phyloP scores from a whole-genome alignment of 2,329 filamentous ascomycete genomes.

The Fusarium mexicanum region DNA sequence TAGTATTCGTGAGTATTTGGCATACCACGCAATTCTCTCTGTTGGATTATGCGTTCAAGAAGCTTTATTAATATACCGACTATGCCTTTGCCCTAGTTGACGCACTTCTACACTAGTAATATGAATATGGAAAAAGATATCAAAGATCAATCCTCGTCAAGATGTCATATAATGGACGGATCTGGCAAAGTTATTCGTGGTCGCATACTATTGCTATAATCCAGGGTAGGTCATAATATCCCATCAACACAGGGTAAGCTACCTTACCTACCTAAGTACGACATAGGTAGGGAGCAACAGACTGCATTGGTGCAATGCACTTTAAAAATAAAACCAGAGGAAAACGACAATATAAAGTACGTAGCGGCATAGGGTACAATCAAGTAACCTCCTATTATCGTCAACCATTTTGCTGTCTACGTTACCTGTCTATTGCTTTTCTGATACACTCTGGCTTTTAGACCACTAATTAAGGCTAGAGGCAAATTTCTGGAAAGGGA shows the following conservation, averaged over 20 bases:
- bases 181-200: background rate
- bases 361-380: background rate
- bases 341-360: background rate
- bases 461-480: background rate
- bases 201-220: background rate
- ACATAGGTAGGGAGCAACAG: background rate
- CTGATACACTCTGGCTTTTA: background rate
- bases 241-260: background rate
- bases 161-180: background rate
- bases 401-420: background rate
- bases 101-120: background rate
- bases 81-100: background rate
- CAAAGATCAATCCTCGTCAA: background rate
- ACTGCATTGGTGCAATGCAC: background rate
- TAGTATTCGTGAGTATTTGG: too few species aligned
- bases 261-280: background rate
- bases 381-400: background rate
- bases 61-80: background rate
- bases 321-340: background rate
- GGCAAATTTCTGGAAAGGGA: constrained; percentile 28
- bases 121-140: background rate
- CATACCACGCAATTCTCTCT: too few species aligned
- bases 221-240: background rate
- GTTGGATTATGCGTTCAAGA: background rate
- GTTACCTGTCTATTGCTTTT: background rate